Percentiles rank a stretch among this genome's conserved stretches.
phyloP scores from a whole-genome alignment of 2,329 filamentous ascomycete genomes.

The Triangularia setosa region DNA sequence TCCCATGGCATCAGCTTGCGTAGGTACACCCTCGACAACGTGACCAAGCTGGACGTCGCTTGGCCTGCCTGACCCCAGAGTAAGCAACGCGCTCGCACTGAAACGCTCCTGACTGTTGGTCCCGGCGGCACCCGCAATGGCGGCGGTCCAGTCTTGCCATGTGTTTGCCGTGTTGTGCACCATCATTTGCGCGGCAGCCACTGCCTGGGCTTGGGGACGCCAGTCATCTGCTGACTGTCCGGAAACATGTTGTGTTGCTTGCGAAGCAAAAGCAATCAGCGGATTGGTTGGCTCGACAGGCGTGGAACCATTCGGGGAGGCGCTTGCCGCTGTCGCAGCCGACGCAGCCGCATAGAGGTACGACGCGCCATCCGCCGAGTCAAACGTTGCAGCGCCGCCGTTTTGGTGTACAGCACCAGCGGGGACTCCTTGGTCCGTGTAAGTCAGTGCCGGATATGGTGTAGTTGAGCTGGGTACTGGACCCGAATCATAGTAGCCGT shows the following conservation, averaged over 20 bases:
- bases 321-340: conserved; percentile 10
- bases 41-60: conserved; percentile 21
- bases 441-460: conserved; percentile 24
- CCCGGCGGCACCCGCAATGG: conserved; percentile 33
- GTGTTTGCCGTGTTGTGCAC: conserved; percentile 37
- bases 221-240: conserved; percentile 22
- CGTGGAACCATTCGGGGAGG: conserved; percentile 7
- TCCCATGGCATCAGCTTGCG: conserved; percentile 7
- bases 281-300: conserved; percentile 32
- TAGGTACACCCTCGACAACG: conserved; percentile 14
- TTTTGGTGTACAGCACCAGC: conserved; percentile 17
- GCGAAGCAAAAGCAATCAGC: conserved; percentile 38
- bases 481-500: conserved; percentile 23
- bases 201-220: conserved; percentile 16
- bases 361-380: conserved; percentile 15
- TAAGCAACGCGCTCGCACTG: conserved; percentile 47
- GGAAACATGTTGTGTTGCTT: conserved; percentile 33
- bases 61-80: conserved; percentile 36
- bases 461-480: conserved; percentile 7
- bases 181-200: conserved; percentile 4
- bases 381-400: conserved; percentile 13
- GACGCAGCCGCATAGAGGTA: conserved; percentile 25
- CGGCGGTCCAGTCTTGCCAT: conserved; percentile 54
- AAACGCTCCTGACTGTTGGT: conserved; percentile 44
- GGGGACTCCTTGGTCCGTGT: conserved; percentile 16